Conservation (phyloP, 768 basidiomycete genomes). For the Mycena alexandri region DNA sequence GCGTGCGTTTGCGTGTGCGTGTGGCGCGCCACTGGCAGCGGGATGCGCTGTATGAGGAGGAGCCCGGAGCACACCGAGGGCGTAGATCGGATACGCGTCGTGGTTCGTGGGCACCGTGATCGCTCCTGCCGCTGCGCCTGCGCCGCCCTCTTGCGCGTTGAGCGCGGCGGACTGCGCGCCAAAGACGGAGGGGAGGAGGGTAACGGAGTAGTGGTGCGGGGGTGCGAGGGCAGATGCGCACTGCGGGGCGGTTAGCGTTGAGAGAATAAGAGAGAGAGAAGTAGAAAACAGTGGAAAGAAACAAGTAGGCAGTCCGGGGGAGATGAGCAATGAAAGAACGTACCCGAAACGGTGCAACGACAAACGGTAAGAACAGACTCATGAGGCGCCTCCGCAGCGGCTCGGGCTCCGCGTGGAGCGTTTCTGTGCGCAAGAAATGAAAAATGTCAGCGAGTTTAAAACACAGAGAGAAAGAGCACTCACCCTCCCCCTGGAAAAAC, state of each 20-base stretch:
- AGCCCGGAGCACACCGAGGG: too few species aligned
- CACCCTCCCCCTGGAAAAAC: constrained; percentile 27
- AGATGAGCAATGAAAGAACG: neutral
- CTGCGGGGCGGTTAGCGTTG: constrained; percentile 7
- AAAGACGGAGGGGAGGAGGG: constrained; percentile 21
- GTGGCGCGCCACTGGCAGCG: too few species aligned
- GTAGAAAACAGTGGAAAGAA: too few species aligned
- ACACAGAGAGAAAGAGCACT: too few species aligned
- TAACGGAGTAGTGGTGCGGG: constrained; percentile 35
- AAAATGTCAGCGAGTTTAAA: too few species aligned
- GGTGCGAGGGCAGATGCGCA: constrained; percentile 32
- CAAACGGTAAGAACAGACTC: constrained; percentile 26
- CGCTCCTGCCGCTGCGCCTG: too few species aligned
- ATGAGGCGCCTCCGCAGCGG: constrained; percentile 15
- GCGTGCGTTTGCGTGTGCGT: too few species aligned
- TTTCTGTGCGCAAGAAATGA: constrained; percentile 1
- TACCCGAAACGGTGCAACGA: constrained; percentile 33
- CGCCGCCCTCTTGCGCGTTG: neutral
- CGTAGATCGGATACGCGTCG: constrained; percentile 25
- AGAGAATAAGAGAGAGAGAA: too few species aligned
- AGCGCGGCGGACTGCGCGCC: neutral
- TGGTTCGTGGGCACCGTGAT: constrained; percentile 31
- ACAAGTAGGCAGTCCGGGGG: neutral
- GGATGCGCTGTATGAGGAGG: too few species aligned
- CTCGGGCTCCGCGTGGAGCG: constrained; percentile 30